Percentiles rank a stretch among this genome's conserved stretches.
Conservation (phyloP, 2,329 filamentous ascomycete species). For the Stylonectria norvegica region DNA sequence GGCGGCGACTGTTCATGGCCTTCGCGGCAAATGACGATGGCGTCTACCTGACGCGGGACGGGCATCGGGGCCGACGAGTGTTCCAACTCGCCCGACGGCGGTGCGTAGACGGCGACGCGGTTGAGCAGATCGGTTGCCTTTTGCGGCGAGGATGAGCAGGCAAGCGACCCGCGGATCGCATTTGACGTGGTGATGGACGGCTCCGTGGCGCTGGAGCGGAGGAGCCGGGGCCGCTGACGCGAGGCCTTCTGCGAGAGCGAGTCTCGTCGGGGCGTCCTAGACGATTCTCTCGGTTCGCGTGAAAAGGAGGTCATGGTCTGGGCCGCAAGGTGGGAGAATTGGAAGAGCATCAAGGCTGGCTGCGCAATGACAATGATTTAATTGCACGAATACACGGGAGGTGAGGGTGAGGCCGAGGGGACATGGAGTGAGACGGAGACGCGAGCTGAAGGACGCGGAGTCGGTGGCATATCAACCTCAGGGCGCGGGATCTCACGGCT, state of each 20-base stretch:
- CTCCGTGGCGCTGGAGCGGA: slow-evolving; percentile 54
- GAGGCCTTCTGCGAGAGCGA: slow-evolving; percentile 23
- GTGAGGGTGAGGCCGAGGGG: too few relatives aligned
- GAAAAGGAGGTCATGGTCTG: slow-evolving; percentile 25
- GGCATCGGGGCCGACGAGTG: slow-evolving; percentile 16
- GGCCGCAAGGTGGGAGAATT: too few relatives aligned
- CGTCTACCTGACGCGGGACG: slow-evolving; percentile 19
- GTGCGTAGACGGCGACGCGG: slow-evolving; percentile 49
- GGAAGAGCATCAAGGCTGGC: too few relatives aligned
- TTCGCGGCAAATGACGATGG: slow-evolving; percentile 22
- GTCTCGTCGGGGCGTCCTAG: slow-evolving; percentile 26
- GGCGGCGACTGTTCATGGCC: slow-evolving; percentile 17
- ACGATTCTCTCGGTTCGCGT: slow-evolving; percentile 23
- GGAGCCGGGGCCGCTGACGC: slow-evolving; percentile 49
- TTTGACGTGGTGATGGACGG: slow-evolving; percentile 57
- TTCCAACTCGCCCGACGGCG: slow-evolving; percentile 17
- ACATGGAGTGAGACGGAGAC: too few relatives aligned
- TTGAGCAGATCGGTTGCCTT: slow-evolving; percentile 54
- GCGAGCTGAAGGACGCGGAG: too few relatives aligned
- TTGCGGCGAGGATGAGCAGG: slow-evolving; percentile 46
- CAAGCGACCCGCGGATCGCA: slow-evolving; percentile 49
- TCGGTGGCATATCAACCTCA: slow-evolving; percentile 13
- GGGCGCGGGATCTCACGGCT: slow-evolving; percentile 11
- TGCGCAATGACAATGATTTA: too few relatives aligned
- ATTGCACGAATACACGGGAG: too few relatives aligned